Base-by-base conservation (phyloP, 2,329 filamentous ascomycete genomes). In the Teratosphaeria destructans region DNA sequence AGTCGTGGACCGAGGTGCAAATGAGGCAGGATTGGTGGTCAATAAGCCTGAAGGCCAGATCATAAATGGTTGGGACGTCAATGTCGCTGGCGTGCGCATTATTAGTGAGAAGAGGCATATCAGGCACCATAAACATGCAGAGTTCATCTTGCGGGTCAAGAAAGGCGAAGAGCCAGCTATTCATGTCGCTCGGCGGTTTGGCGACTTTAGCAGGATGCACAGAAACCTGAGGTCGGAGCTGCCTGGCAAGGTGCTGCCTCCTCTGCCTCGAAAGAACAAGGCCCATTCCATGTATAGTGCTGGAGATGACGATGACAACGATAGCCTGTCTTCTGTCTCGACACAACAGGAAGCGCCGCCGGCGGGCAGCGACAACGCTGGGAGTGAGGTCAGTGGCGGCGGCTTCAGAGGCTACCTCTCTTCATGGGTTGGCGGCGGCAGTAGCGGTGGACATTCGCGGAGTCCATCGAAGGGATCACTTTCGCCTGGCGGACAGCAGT, bases 21-120 rank as follows among this genome's bases (percentile, higher is more conserved):
- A 96, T 70, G 92, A 96, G 61, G 88, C 90, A 26, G 93, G 94
- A 0, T 80, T 99, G 57, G 81, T 95, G 61, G 85, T 91, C 61
- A 95, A 92, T 52, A 79, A 93, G 63, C 94, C 94, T 0, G 90
- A 96, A 72, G 94, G 94, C 4, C 88, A 96, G 73, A 88, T 86
- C 63, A 89, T 96, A 69, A 93, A 99, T 72, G 90, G 91, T 34
- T 97, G 94, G 94, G 94, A 97, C 72, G 85, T 96, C 65, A 99
- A 99, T 72, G 87, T 99, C 56, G 90, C 93, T 11, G 91, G 87
- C 49, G 94, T 97, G 56, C 84, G 92, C 63, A 85, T 90, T 29
- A 88, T 84, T 2, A 86, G 85, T 7, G 80, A 91, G 57, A 95
- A 93, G 79, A 85, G 91, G 69, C 95, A 90, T 61, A 85, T 97